Evolutionary conservation across 1,284 basidiomycete genomes (phyloP), one percentile per base, ranked within the genome.

Genomic region (Cryptococcus sp.): DNA sequence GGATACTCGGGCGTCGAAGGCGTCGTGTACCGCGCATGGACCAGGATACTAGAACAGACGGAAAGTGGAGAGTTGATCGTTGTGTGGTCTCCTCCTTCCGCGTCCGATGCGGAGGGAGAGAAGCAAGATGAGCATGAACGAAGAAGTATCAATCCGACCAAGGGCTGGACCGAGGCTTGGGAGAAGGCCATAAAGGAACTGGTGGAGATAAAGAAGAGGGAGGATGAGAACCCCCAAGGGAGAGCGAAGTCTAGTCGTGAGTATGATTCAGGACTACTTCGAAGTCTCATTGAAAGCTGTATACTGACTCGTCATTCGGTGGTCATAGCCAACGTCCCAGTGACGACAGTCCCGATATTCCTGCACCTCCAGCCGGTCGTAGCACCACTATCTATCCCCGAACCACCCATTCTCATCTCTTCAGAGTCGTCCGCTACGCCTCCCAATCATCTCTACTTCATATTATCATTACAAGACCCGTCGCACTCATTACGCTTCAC

Each of bases 1-100:
- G 95, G 96, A 15, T 97, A 96, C 73, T 93, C 94, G 54, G 96
- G 95, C 16, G 86, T 99, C 48, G 93, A 97, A 77, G 85, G 87
- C n/a, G 84, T 99, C n/a, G 91, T 94, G 13, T 99, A 97, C 80
- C 86, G 88, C 44, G 87, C 91, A 13, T 77, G 76, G 76, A 63
- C 57, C 23, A 54, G 93, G 87, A 86, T 96, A 57, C 86, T 96
- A 82, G 93, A 95, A 68, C 93, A 95, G 81, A 90, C 96, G 3
- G 89, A 95, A 75, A 91, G 90, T 20, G 93, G 93, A 20, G 92
- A 95, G 73, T 83, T 96, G 46, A 81, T 95, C 50, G 88, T 96
- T 41, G 93, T 94, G 73, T 85, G 87, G 71, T 68, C 89, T 87
- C 73, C 87, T 83, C 42, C 65, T 31, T 38, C 16, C 16, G 50